Conservation (phyloP, 306 rosid genomes). For the Boehmeria nivea region DNA sequence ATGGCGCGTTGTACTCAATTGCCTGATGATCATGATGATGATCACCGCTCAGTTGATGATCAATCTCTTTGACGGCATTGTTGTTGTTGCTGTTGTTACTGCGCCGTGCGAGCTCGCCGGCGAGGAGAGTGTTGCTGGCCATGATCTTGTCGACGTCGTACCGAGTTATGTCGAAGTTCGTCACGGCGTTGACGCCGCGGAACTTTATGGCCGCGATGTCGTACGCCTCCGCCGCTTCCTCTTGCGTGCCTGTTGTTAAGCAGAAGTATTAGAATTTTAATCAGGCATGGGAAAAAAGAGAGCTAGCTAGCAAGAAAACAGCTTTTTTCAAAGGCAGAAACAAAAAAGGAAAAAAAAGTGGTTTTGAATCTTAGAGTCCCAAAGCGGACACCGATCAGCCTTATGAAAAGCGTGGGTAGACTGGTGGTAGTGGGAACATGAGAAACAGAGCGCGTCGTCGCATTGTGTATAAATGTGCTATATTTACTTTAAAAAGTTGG, state of each 20-base stretch:
- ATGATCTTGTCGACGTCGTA: constrained; percentile 87
- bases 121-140: constrained; percentile 72
- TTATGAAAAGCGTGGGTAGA: constrained; percentile 32
- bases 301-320: too few relatives aligned
- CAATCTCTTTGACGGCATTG: background rate
- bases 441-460: constrained; percentile 18
- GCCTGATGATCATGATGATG: constrained; percentile 10
- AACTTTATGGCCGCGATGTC: constrained; percentile 95
- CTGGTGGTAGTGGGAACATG: constrained; percentile 13
- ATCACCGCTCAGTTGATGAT: background rate
- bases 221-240: constrained; percentile 99
- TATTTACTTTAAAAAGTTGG: background rate
- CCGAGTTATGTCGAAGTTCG: constrained; percentile 83
- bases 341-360: background rate
- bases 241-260: constrained; percentile 70
- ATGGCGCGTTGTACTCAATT: constrained; percentile 20
- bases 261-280: too few relatives aligned
- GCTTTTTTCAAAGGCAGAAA: too few relatives aligned
- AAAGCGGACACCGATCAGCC: constrained; percentile 30
- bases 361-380: too few relatives aligned
- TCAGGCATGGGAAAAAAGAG: too few relatives aligned
- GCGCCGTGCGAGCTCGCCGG: constrained; percentile 75
- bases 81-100: background rate
- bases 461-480: background rate
- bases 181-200: constrained; percentile 81